Percentiles rank a stretch among this genome's conserved stretches.
phyloP scores from a whole-genome alignment of 352 stramenopile genomes.

The Phytophthora pisi region DNA sequence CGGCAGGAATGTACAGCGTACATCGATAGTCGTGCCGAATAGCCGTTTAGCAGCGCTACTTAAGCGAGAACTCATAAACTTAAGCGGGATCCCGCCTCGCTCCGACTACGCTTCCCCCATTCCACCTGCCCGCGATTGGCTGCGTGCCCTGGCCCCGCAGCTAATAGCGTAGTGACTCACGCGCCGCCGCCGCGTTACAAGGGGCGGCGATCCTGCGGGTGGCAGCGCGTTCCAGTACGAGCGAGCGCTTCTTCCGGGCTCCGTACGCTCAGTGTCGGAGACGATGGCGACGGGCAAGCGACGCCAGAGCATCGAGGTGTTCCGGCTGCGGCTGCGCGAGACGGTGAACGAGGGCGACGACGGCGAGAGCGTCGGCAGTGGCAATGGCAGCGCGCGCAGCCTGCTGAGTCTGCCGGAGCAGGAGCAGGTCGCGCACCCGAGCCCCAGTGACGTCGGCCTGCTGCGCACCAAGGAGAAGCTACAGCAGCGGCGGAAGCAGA shows the following conservation, averaged over 20 bases:
- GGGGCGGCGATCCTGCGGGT: too few relatives aligned
- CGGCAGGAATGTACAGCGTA: background rate
- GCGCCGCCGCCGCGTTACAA: too few relatives aligned
- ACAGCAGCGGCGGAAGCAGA: conserved; percentile 3
- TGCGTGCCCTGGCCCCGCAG: background rate
- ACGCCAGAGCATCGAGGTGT: conserved; percentile 67
- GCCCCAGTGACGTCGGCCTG: background rate
- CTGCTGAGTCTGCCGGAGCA: conserved; percentile 34
- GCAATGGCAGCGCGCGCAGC: conserved; percentile 17
- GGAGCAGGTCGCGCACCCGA: conserved; percentile 4
- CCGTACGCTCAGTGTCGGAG: too few relatives aligned
- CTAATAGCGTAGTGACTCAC: too few relatives aligned
- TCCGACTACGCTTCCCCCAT: conserved; percentile 10
- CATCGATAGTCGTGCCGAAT: background rate
- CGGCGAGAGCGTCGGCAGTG: conserved; percentile 22
- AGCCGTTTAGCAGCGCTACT: too few relatives aligned
- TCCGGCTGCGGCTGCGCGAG: conserved; percentile 66
- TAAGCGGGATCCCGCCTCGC: too few relatives aligned
- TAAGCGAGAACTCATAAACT: too few relatives aligned
- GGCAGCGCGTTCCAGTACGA: too few relatives aligned
- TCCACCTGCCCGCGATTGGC: conserved; percentile 26
- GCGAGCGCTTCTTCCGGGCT: too few relatives aligned
- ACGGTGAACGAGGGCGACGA: conserved; percentile 68
- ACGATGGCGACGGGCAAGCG: conserved; percentile 31
- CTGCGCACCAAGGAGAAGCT: background rate